These are phyloP conservation scores for Nakaseomyces glabratus DNA, from an alignment of 1,139 yeast species.

Conservation along the genomic window DNA sequence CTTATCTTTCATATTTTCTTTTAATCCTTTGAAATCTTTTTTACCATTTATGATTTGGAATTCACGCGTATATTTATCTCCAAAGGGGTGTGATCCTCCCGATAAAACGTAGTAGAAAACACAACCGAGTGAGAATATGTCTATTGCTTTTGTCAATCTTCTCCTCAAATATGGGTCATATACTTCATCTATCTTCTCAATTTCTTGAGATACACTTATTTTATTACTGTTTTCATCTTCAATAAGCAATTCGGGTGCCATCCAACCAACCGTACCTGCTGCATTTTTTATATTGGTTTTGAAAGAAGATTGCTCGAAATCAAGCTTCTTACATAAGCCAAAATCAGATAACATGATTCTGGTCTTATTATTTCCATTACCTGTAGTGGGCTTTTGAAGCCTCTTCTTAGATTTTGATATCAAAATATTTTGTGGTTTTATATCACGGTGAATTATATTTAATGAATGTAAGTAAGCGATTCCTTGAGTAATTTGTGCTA, in stretches of 20 bases:
- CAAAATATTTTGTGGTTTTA: slow-evolving; percentile 90
- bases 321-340: slow-evolving; percentile 88
- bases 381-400: slow-evolving; percentile 10
- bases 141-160: slow-evolving; percentile 82
- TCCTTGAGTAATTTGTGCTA: slow-evolving; percentile 77
- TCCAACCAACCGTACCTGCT: slow-evolving; percentile 97
- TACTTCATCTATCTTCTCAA: neutral
- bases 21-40: slow-evolving; percentile 44
- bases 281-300: slow-evolving; percentile 88
- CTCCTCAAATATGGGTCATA: slow-evolving; percentile 39
- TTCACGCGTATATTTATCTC: slow-evolving; percentile 78
- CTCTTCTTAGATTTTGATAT: slow-evolving; percentile 59
- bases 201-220: slow-evolving; percentile 12
- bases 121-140: slow-evolving; percentile 90
- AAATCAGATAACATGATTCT: slow-evolving; percentile 86
- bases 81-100: slow-evolving; percentile 89
- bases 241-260: slow-evolving; percentile 79
- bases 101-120: slow-evolving; percentile 81
- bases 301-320: slow-evolving; percentile 86
- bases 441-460: slow-evolving; percentile 90
- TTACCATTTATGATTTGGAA: slow-evolving; percentile 75
- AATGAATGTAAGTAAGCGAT: slow-evolving; percentile 78
- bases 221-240: slow-evolving; percentile 10
- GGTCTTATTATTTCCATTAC: slow-evolving; percentile 33
- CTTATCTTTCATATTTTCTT: slow-evolving; percentile 20